Conservation (phyloP, 257 asterid genomes). For the Penstemon newberryi region DNA sequence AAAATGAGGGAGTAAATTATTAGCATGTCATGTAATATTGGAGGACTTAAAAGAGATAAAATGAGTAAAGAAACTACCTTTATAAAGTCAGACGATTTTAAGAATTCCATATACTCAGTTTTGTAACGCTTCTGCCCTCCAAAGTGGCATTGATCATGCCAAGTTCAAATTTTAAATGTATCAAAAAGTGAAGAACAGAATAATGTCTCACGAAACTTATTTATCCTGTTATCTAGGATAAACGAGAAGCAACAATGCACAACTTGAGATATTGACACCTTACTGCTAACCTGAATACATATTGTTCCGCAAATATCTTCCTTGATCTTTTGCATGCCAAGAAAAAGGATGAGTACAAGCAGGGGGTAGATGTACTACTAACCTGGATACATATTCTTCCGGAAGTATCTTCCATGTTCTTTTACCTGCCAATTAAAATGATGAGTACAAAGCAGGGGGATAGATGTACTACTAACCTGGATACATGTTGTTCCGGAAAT, state of each 20-base stretch:
- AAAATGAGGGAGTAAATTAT: slow-evolving; percentile 12
- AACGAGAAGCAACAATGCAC: slow-evolving; percentile 14
- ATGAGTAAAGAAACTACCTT: slow-evolving; percentile 47
- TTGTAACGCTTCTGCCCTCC: slow-evolving; percentile 75
- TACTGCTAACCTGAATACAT: slow-evolving; percentile 84
- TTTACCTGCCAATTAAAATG: too few species aligned
- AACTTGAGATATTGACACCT: not conserved
- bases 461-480: too few species aligned
- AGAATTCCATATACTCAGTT: slow-evolving; percentile 69
- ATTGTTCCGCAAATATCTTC: slow-evolving; percentile 89
- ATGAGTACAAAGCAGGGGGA: too few species aligned
- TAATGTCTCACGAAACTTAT: slow-evolving; percentile 10
- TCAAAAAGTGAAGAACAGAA: slow-evolving; percentile 1
- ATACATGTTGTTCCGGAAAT: too few species aligned
- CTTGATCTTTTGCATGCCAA: slow-evolving; percentile 94
- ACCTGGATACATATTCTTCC: too few species aligned
- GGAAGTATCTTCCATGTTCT: too few species aligned
- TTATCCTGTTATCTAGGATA: slow-evolving; percentile 10
- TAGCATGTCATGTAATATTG: too few species aligned
- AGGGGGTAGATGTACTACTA: slow-evolving; percentile 18
- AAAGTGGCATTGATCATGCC: too few species aligned
- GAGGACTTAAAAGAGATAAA: slow-evolving; percentile 23
- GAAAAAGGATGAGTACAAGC: slow-evolving; percentile 27
- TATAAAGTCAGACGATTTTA: slow-evolving; percentile 83
- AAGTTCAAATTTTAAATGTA: slow-evolving; percentile 21